A percentile compares a stretch with the other conserved stretches of the same genome.
These are phyloP conservation scores for Plantago ovata DNA, from an alignment of 257 asterid species.

Conservation along the genomic window DNA sequence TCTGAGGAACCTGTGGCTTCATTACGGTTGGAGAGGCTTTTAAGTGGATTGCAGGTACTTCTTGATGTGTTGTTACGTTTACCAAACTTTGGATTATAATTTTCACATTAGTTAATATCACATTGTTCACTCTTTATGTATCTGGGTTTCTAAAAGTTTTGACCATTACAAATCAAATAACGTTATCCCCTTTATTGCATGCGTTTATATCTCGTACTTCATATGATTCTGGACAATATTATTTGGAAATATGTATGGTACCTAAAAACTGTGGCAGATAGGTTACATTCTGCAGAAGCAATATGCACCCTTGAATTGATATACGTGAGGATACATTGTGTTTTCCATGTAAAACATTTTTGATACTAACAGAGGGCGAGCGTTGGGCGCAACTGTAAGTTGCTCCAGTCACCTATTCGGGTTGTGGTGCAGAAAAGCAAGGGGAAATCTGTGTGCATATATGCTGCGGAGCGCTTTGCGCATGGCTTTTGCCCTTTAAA, in stretches of 20 bases:
- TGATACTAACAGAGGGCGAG: too few species aligned
- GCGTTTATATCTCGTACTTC: neutral
- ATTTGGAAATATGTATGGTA: conserved; percentile 1
- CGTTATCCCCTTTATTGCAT: neutral
- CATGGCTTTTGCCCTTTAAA: too few species aligned
- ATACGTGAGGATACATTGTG: too few species aligned
- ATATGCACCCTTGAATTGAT: too few species aligned
- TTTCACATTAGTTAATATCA: neutral
- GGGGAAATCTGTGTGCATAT: too few species aligned
- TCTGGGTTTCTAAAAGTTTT: conserved; percentile 4
- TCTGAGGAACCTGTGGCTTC: conserved; percentile 92
- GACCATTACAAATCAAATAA: neutral
- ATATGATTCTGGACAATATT: neutral
- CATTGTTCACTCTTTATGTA: neutral
- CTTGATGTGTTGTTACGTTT: neutral
- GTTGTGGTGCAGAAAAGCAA: too few species aligned
- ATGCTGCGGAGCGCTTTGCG: too few species aligned
- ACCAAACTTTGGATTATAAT: conserved; percentile 1
- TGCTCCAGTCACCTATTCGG: too few species aligned
- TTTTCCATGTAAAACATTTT: too few species aligned
- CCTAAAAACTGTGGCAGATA: neutral
- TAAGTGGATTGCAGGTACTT: conserved; percentile 93
- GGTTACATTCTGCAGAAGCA: too few species aligned
- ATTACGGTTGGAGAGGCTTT: conserved; percentile 83
- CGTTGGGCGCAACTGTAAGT: too few species aligned